These are phyloP conservation scores for Schizonepeta tenuifolia DNA, from an alignment of 257 asterid species.

Conservation along the genomic window DNA sequence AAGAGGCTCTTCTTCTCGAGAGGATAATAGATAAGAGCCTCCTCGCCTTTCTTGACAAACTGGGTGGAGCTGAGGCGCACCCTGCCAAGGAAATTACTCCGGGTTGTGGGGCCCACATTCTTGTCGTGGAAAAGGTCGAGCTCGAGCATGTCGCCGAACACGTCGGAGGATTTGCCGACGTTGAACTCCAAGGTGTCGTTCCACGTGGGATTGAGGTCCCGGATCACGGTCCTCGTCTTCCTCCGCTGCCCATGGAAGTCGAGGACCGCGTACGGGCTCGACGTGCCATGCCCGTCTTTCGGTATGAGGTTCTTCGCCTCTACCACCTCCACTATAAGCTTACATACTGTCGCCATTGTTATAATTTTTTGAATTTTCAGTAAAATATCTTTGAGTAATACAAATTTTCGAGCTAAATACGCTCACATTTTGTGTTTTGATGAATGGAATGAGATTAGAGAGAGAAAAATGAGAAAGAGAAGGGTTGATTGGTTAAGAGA, in stretches of 20 bases:
- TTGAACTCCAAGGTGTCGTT: constrained; percentile 68
- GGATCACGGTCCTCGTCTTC: constrained; percentile 65
- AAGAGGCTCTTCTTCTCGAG: constrained; percentile 66
- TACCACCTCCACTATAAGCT: constrained; percentile 74
- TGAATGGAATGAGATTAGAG: background rate
- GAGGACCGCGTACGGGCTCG: constrained; percentile 75
- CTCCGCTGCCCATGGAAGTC: constrained; percentile 82
- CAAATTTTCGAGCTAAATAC: background rate
- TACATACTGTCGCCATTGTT: constrained; percentile 51
- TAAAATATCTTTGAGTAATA: too few species aligned
- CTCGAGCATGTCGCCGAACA: constrained; percentile 79
- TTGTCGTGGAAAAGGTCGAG: constrained; percentile 67
- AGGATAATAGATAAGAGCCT: constrained; percentile 79
- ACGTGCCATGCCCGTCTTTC: constrained; percentile 86
- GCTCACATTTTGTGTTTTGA: background rate
- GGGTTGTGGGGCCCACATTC: constrained; percentile 70
- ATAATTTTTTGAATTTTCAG: too few species aligned
- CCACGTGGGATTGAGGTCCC: constrained; percentile 84
- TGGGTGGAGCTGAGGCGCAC: constrained; percentile 62
- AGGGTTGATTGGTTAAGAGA: background rate
- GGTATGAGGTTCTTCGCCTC: constrained; percentile 80
- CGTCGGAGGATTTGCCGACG: constrained; percentile 63
- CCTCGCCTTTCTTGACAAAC: constrained; percentile 90
- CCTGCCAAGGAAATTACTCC: constrained; percentile 77
- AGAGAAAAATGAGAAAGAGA: background rate